A percentile compares a stretch with the other conserved stretches of the same genome.
Conservation (phyloP, 306 rosid genomes). For the Cicer arietinum region DNA sequence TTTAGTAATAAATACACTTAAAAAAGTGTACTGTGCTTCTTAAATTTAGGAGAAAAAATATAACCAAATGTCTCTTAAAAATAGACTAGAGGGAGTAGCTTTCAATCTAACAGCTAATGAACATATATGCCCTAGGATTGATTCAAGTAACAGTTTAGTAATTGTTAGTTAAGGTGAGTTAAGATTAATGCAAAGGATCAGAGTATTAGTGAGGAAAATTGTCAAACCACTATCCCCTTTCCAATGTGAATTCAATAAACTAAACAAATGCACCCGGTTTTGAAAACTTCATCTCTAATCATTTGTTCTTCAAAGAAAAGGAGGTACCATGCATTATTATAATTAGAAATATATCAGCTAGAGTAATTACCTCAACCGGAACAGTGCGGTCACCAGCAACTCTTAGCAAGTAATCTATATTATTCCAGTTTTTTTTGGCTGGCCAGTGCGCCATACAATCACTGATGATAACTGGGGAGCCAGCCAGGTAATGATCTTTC, state of each 20-base stretch:
- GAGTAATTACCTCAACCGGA: conserved; percentile 86
- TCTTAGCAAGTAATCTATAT: conserved; percentile 66
- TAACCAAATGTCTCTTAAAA: no score
- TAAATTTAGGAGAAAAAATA: no score
- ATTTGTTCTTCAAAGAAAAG: conserved; percentile 21
- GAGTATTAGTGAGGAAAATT: conserved; percentile 6
- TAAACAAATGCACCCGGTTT: conserved; percentile 24
- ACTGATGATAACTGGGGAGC: conserved; percentile 70
- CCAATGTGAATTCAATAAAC: conserved; percentile 20
- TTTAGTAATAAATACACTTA: no score
- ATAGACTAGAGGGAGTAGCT: not conserved
- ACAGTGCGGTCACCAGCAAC: conserved; percentile 89
- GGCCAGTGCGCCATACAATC: conserved; percentile 97
- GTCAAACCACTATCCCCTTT: conserved; percentile 17
- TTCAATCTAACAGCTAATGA: conserved; percentile 10
- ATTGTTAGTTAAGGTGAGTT: not conserved
- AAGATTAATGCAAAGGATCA: conserved; percentile 8
- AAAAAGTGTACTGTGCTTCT: no score
- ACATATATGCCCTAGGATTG: not conserved
- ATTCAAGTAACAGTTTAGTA: conserved; percentile 24
- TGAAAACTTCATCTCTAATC: conserved; percentile 8
- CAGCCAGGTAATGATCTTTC: conserved; percentile 64
- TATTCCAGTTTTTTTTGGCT: conserved; percentile 84
- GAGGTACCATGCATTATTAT: not conserved
- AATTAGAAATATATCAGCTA: conserved; percentile 26